Evolutionary conservation across 306 rosid genomes (phyloP), one percentile per base, ranked within the genome.

Genomic region (Vachellia pachyceras): DNA sequence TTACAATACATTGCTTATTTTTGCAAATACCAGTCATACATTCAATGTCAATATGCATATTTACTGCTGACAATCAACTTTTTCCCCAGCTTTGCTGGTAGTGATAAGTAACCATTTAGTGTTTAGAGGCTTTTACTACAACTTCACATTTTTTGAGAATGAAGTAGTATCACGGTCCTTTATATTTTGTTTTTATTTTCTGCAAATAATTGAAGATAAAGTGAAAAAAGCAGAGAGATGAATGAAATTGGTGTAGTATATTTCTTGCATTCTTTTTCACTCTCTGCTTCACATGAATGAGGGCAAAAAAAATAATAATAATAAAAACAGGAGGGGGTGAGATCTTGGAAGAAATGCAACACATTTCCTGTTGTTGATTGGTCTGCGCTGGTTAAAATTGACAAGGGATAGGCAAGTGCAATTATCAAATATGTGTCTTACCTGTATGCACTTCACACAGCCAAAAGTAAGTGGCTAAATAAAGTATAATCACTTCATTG

Each of bases 401-500:
- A 47, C 29, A 66, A 37, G 71, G 17, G 13, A 66, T 37, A 37
- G 5, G 71, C 5, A 39, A 40, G 50, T 79, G 44, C 72, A 36
- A 40, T 52, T 42, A 79, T 29, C 18, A 77, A 69, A 13, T 47
- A 63, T 80, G 9, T 39, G 37, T 78, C 41, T 54, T n/a, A 45
- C 33, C 33, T 36, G 20, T 60, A 23, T 61, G n/a, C 50, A 41
- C 33, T 45, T 58, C 63, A 9, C 22, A 20, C n/a, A 33, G 52
- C 49, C 41, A 63, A 60, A 60, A n/a, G 11, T 71, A 58, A 49
- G 50, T 46, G 65, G 40, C 15, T 25, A 33, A 45, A 12, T 37
- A 46, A 63, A 63, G 65, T 37, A 72, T 63, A 63, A 80, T 64
- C 42, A 72, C 67, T 13, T 47, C 44, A 9, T 54, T 54, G 47